Base-by-base conservation (phyloP, 116 monocot genomes). In the Posidonia oceanica region DNA sequence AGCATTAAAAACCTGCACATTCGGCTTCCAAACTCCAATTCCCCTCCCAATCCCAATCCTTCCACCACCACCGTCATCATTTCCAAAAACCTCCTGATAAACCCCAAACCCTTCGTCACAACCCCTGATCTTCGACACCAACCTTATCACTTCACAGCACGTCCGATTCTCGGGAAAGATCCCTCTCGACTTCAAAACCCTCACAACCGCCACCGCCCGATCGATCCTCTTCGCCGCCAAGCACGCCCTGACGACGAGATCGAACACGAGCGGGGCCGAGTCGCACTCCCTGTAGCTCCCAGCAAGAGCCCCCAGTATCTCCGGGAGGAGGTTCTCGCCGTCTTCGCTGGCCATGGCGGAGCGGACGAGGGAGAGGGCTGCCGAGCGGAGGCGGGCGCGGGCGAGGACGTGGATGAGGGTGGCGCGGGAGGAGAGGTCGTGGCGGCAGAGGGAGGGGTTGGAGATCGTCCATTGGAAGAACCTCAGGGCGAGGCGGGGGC, bases 211-310 rank as follows among this genome's bases (percentile, higher is more conserved):
- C 64, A 85, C 39, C 3, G 83, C 87, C 14, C 42, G 77, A 61
- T 83, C 82, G 39, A 82, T 29, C 54, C 73, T 63, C 17, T 74
- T 69, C 52, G 76, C 64, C 6, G 63, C 59, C 37, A 91, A 64
- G 68, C 88, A 85, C 23, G 81, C 91, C 36, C 54, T 62, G 74
- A 91, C 72, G 16, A 91, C 76, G 36, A 88, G 83, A 74, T 91
- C 91, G 74, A 91, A 87, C 66, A 85, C 81, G 57, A 91, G 78
- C 42, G 87, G 87, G 20, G 91, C 74, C 7, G 91, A 87, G 74
- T 83, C 87, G 76, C 74, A 87, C 39, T 59, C 21, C 54, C 81
- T 65, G 79, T 85, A 91, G 71, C 76, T 75, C 41, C 5, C 36
- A 15, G 75, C 73, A 8, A 91, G 83, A 48, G 76, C 67, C 39